Evolutionary conservation across 768 basidiomycete genomes (phyloP).

Genomic region (Gymnopilus dilepis): DNA sequence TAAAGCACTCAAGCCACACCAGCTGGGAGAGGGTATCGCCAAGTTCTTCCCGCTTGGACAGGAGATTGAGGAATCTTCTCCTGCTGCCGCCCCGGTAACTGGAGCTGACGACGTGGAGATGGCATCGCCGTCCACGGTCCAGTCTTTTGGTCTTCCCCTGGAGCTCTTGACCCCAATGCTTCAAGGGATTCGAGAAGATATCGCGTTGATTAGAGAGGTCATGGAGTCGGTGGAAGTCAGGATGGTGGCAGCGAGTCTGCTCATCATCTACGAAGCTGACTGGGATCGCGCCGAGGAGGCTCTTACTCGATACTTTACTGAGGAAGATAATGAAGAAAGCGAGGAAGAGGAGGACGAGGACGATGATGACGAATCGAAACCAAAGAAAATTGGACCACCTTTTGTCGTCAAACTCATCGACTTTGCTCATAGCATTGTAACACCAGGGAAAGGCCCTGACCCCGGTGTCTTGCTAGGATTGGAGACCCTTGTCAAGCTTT

Average conservation of each 20-base stretch:
- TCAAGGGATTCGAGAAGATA: conserved; percentile 53
- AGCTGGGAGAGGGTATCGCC: conserved; percentile 78
- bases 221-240: conserved; percentile 66
- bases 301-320: conserved; percentile 37
- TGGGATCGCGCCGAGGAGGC: conserved; percentile 48
- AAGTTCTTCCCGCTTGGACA: conserved; percentile 74
- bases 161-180: conserved; percentile 63
- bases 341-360: conserved; percentile 38
- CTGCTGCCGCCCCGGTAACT: conserved; percentile 19
- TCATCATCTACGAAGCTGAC: conserved; percentile 76
- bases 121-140: conserved; percentile 19
- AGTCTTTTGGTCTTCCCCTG: conserved; percentile 58
- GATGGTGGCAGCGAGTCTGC: conserved; percentile 81
- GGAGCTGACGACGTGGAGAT: conserved; percentile 42
- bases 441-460: conserved; percentile 78
- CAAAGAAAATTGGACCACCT: conserved; percentile 47
- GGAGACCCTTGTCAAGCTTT: conserved; percentile 62
- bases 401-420: conserved; percentile 86
- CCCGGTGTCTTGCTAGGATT: conserved; percentile 78
- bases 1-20: conserved; percentile 66
- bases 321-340: conserved; percentile 36
- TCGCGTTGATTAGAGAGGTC: conserved; percentile 42
- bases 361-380: conserved; percentile 42
- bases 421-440: conserved; percentile 85
- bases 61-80: background rate